A percentile compares a stretch with the other conserved stretches of the same genome.
Evolutionary conservation across 2,329 filamentous ascomycete species (phyloP).

Genomic region (Nigrograna mackinnonii): DNA sequence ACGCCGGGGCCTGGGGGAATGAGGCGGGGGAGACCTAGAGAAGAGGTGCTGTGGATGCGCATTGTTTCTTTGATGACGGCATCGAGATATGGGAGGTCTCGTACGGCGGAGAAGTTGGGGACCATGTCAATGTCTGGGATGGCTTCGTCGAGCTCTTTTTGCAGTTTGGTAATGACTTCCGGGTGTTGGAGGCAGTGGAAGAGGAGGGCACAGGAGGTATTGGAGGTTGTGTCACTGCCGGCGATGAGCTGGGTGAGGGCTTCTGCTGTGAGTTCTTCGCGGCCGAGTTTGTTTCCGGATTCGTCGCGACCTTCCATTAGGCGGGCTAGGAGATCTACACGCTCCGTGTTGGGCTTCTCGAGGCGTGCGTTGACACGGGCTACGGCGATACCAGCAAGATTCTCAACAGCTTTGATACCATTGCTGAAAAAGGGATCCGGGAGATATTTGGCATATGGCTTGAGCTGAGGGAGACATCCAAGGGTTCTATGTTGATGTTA

Average conservation of each 20-base stretch:
- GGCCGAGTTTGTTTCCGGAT: slow-evolving; percentile 72
- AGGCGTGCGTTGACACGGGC: slow-evolving; percentile 77
- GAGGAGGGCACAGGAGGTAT: slow-evolving; percentile 80
- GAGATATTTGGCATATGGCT: slow-evolving; percentile 78
- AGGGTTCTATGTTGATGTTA: slow-evolving; percentile 55
- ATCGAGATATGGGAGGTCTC: slow-evolving; percentile 75
- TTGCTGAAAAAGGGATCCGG: slow-evolving; percentile 81
- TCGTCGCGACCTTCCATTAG: slow-evolving; percentile 87
- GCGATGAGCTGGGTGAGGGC: slow-evolving; percentile 87
- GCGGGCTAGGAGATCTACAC: slow-evolving; percentile 79
- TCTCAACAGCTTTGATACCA: slow-evolving; percentile 74
- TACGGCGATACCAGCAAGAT: slow-evolving; percentile 85
- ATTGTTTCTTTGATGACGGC: slow-evolving; percentile 81
- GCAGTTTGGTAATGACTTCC: slow-evolving; percentile 71
- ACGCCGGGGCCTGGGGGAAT: slow-evolving; percentile 70
- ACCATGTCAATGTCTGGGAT: slow-evolving; percentile 66
- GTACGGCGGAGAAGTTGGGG: slow-evolving; percentile 72
- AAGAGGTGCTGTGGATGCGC: slow-evolving; percentile 83
- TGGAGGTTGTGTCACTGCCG: slow-evolving; percentile 76
- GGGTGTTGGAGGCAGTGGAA: slow-evolving; percentile 75
- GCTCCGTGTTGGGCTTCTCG: slow-evolving; percentile 59
- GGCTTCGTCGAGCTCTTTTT: slow-evolving; percentile 72
- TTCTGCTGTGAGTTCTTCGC: slow-evolving; percentile 83
- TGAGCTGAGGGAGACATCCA: slow-evolving; percentile 73
- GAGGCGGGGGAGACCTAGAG: slow-evolving; percentile 79